Percentiles rank a stretch among this genome's conserved stretches.
phyloP scores from a whole-genome alignment of 2,329 filamentous ascomycete genomes.

The Leptosphaerulina australis region DNA sequence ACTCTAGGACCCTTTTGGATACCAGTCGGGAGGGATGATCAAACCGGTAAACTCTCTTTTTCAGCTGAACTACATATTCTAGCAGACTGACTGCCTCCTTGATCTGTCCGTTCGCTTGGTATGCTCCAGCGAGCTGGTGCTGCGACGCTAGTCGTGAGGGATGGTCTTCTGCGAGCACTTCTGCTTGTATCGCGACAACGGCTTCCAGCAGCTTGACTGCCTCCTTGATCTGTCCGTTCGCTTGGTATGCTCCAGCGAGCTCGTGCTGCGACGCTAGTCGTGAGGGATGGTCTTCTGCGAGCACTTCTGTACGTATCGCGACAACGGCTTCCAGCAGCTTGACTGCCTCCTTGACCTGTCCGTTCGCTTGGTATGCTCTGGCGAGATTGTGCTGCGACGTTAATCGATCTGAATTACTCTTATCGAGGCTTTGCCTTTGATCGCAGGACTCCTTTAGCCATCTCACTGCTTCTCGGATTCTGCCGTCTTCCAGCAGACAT shows the following conservation, averaged over 20 bases:
- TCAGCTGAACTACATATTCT: conserved; percentile 12
- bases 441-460: conserved; percentile 19
- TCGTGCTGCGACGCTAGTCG: background rate
- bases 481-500: conserved; percentile 10
- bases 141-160: background rate
- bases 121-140: conserved; percentile 10
- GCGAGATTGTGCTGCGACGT: no score
- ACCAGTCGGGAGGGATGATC: no score
- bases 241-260: background rate
- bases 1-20: no score
- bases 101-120: conserved; percentile 9
- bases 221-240: conserved; percentile 7
- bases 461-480: conserved; percentile 19
- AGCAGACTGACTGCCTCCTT: conserved; percentile 12
- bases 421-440: background rate
- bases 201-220: conserved; percentile 18
- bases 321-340: no score
- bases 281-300: no score
- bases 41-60: no score
- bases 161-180: background rate
- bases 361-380: no score
- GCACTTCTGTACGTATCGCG: no score
- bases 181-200: conserved; percentile 3
- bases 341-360: no score
- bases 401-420: background rate